Base-by-base conservation (phyloP, 2,329 filamentous ascomycete species). In the Cladosporium colombiae region DNA sequence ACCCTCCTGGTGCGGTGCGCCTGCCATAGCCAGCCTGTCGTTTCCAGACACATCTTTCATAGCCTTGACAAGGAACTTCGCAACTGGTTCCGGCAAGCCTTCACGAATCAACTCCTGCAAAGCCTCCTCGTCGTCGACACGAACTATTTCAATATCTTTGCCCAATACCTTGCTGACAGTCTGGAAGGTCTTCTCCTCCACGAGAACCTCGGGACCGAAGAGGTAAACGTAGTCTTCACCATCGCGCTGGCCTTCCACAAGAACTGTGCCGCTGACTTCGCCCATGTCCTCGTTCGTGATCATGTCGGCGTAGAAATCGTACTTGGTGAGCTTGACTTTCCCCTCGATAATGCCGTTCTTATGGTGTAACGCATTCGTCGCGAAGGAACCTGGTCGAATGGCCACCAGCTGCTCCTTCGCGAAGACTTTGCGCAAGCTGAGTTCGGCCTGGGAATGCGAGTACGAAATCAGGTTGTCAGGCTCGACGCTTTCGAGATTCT, bases 281-380 rank as follows among this genome's bases (percentile, higher is more conserved):
- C 83, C 83, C 52, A 85, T 83, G 68, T 84, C 82, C 2, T 71
- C 71, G 0, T 80, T 78, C 0, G 77, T 70, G 58, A 84, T 79
- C 25, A 68, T 76, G 68, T 85, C 82, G 16, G 75, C 71, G 49
- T 67, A 63, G 13, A 73, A 73, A 5, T 77, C 69, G 0, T 77
- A 74, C 11, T 70, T 69, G 8, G 71, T 69, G 2, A 80, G 49
- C 44, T 72, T 74, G 16, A 81, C 75, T 11, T 78, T 71, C 0
- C 74, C 77, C 0, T 65, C 68, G 3, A 66, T 31, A 18, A 81
- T 75, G 5, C 68, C 73, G 77, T 25, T 35, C 60, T 62, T 62
- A 21, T 62, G 27, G 13, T 52, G 60, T 5, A 62, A 10, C 21
- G 75, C 31, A 66, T 85, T 85, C 14, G 72, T 83, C 13, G 77